Evolutionary conservation across 805 yeast genomes (phyloP).

Genomic region (Candida alai): DNA sequence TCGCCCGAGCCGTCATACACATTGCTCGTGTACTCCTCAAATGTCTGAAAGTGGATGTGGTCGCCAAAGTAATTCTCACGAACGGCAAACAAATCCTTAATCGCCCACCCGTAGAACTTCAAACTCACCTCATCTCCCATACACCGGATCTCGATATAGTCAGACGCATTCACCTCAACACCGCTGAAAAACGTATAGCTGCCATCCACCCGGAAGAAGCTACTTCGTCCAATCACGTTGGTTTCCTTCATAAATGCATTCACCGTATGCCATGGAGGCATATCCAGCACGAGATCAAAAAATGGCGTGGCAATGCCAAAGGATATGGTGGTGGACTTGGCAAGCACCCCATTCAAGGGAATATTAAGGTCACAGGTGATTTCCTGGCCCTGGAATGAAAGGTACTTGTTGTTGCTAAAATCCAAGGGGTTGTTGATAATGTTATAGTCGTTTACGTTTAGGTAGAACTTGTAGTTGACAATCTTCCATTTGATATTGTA

Average conservation of each 20-base stretch:
- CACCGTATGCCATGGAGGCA: slow-evolving; percentile 92
- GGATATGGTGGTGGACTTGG: slow-evolving; percentile 48
- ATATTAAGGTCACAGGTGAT: slow-evolving; percentile 45
- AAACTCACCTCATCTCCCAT: slow-evolving; percentile 64
- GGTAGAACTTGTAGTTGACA: slow-evolving; percentile 50
- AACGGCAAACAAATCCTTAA: slow-evolving; percentile 69
- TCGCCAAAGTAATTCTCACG: slow-evolving; percentile 92
- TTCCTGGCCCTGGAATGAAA: slow-evolving; percentile 66
- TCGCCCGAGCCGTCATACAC: slow-evolving; percentile 8
- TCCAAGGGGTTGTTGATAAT: slow-evolving; percentile 88
- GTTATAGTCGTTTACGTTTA: slow-evolving; percentile 84
- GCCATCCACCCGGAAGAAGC: slow-evolving; percentile 59
- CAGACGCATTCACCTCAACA: slow-evolving; percentile 63
- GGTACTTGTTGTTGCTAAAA: slow-evolving; percentile 70
- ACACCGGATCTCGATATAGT: slow-evolving; percentile 63
- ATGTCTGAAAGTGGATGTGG: slow-evolving; percentile 72
- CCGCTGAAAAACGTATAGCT: slow-evolving; percentile 58
- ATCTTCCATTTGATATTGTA: slow-evolving; percentile 63
- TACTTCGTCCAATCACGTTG: slow-evolving; percentile 63
- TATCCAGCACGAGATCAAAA: slow-evolving; percentile 59
- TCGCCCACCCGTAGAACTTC: slow-evolving; percentile 73
- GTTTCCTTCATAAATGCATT: slow-evolving; percentile 60
- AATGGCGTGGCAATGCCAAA: slow-evolving; percentile 52
- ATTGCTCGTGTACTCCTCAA: slow-evolving; percentile 65
- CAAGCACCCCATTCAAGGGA: slow-evolving; percentile 56